Evolutionary conservation across 2,329 filamentous ascomycete species (phyloP).

Genomic region (Emydomyces testavorans): DNA sequence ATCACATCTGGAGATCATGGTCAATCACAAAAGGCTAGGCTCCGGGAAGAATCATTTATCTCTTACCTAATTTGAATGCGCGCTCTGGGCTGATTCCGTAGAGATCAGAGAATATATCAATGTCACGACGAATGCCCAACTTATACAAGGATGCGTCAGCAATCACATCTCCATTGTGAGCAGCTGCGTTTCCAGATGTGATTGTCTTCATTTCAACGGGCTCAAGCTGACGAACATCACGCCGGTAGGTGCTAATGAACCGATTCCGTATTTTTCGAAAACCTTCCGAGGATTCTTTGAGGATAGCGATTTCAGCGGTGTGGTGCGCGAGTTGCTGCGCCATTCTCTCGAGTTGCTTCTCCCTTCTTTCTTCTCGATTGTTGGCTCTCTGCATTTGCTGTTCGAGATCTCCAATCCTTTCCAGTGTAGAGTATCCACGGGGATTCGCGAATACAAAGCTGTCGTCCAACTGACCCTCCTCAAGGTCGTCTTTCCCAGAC

Average conservation of each 20-base stretch:
- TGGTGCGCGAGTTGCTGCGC: not conserved
- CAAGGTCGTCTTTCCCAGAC: not conserved
- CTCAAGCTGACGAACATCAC: not conserved
- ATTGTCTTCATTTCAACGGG: not conserved
- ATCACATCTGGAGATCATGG: not conserved
- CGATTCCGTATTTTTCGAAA: not conserved
- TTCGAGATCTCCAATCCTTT: not conserved
- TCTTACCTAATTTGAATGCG: not conserved
- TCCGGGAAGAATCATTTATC: not conserved
- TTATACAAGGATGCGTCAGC: not conserved
- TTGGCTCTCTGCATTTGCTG: not conserved
- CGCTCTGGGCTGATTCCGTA: not conserved
- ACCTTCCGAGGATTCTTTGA: not conserved
- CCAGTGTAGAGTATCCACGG: not conserved
- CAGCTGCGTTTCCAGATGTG: not conserved
- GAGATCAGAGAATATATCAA: not conserved
- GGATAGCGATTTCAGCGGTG: not conserved
- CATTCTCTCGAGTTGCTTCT: not conserved
- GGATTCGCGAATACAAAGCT: not conserved
- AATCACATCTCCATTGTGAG: not conserved
- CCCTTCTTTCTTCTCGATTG: not conserved
- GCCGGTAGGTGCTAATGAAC: not conserved
- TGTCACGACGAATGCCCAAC: not conserved
- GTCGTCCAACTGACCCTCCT: not conserved
- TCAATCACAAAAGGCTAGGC: not conserved